These are phyloP conservation scores for Arabis hirsuta DNA, from an alignment of 345 rosid genomes.

Conservation along the genomic window DNA sequence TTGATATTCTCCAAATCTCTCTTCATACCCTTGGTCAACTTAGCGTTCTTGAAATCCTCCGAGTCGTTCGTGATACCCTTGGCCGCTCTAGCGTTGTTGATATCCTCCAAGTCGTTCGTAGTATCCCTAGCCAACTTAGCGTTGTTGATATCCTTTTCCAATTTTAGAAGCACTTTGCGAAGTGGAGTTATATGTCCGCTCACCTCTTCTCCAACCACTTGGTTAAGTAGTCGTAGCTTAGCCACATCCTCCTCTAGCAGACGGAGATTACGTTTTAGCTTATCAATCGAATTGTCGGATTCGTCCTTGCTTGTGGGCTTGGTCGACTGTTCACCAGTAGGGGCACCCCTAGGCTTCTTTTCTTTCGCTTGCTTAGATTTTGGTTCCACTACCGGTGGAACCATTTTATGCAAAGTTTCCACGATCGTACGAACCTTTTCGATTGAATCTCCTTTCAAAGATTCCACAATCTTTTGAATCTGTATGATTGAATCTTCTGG, in stretches of 20 bases:
- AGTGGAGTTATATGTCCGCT: not conserved
- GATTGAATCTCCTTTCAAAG: not conserved
- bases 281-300: not conserved
- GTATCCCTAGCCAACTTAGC: not conserved
- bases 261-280: constrained; percentile 17
- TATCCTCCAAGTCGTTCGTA: too few species aligned
- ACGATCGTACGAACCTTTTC: not conserved
- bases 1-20: constrained; percentile 35
- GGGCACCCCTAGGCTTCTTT: not conserved
- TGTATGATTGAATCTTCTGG: too few species aligned
- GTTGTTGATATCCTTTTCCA: not conserved
- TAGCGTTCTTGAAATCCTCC: too few species aligned
- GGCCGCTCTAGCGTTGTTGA: not conserved
- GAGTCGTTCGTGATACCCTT: too few species aligned
- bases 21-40: constrained; percentile 26
- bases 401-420: not conserved
- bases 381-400: not conserved
- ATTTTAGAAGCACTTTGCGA: not conserved
- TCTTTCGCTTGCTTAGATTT: not conserved
- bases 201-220: constrained; percentile 11
- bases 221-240: constrained; percentile 7
- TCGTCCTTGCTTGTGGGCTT: not conserved
- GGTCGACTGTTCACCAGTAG: not conserved
- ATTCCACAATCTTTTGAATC: too few species aligned
- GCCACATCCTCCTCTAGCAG: constrained; percentile 13